Percentiles rank a stretch among this genome's conserved stretches.
These are phyloP conservation scores for Monascus ruber DNA, from an alignment of 2,329 filamentous ascomycete genomes.

Conservation along the genomic window DNA sequence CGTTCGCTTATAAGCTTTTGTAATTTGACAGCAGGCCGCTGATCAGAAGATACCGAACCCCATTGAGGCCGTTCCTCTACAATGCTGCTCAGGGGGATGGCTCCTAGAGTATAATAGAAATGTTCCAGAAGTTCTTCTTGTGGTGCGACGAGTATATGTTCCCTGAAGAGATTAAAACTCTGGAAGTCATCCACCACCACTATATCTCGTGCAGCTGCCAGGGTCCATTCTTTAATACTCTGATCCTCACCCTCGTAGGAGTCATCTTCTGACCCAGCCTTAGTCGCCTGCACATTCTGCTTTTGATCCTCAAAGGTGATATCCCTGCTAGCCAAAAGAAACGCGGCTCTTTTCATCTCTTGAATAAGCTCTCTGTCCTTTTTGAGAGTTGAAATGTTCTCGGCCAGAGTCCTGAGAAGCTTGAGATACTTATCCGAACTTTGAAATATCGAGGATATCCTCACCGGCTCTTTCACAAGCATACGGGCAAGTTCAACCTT, in stretches of 20 bases:
- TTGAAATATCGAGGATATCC: conserved; percentile 68
- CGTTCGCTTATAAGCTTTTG: conserved; percentile 78
- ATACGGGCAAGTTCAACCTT: conserved; percentile 74
- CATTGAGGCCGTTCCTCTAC: conserved; percentile 69
- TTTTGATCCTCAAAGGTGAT: conserved; percentile 32
- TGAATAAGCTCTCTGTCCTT: conserved; percentile 67
- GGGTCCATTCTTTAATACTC: conserved; percentile 64
- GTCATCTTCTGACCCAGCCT: conserved; percentile 29
- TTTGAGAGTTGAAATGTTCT: conserved; percentile 57
- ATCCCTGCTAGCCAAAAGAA: conserved; percentile 76
- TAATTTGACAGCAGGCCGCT: conserved; percentile 56
- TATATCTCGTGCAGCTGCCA: conserved; percentile 60
- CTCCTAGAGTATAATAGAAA: conserved; percentile 74
- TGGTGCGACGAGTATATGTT: conserved; percentile 71
- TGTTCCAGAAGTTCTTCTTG: conserved; percentile 78
- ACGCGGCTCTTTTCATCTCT: conserved; percentile 62
- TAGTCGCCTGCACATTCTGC: conserved; percentile 7
- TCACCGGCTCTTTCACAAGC: conserved; percentile 71
- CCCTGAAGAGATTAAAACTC: conserved; percentile 79
- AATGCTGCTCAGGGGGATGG: conserved; percentile 60
- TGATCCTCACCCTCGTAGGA: conserved; percentile 49
- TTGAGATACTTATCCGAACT: conserved; percentile 76
- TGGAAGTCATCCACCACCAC: conserved; percentile 81
- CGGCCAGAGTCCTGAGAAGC: conserved; percentile 68
- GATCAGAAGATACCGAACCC: conserved; percentile 54